phyloP scores from a whole-genome alignment of 1,284 basidiomycete species.

The Tetrapyrgos nigripes region DNA sequence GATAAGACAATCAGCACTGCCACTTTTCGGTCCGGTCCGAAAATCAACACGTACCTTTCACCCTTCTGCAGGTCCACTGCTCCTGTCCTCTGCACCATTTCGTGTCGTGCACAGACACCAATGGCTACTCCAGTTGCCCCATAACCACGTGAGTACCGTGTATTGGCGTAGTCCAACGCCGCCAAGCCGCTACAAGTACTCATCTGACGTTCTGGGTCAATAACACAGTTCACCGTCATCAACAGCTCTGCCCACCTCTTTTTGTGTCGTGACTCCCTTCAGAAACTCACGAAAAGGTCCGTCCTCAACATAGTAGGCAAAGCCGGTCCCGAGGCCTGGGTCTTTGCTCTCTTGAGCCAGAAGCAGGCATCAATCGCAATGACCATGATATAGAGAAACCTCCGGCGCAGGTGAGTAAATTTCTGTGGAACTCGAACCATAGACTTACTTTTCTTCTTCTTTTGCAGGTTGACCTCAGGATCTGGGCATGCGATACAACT shows the following conservation, averaged over 20 bases:
- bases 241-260: conserved; percentile 8
- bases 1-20: neutral
- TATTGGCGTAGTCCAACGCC: conserved; percentile 12
- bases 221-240: neutral
- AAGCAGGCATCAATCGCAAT: conserved; percentile 4
- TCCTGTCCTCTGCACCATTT: neutral
- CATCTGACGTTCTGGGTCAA: neutral
- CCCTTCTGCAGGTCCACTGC: conserved; percentile 9
- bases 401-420: neutral
- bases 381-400: neutral
- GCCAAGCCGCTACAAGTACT: no score
- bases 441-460: conserved; percentile 11
- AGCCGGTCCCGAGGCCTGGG: neutral
- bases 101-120: neutral
- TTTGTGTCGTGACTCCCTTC: neutral
- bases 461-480: conserved; percentile 21
- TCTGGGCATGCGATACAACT: conserved; percentile 24
- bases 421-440: neutral
- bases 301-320: neutral
- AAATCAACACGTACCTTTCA: neutral
- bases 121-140: no score
- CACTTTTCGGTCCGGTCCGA: no score
- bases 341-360: neutral
- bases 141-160: neutral
- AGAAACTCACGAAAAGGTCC: neutral